Conservation (phyloP, 495 filamentous ascomycete species). For the Cudoniella acicularis region DNA sequence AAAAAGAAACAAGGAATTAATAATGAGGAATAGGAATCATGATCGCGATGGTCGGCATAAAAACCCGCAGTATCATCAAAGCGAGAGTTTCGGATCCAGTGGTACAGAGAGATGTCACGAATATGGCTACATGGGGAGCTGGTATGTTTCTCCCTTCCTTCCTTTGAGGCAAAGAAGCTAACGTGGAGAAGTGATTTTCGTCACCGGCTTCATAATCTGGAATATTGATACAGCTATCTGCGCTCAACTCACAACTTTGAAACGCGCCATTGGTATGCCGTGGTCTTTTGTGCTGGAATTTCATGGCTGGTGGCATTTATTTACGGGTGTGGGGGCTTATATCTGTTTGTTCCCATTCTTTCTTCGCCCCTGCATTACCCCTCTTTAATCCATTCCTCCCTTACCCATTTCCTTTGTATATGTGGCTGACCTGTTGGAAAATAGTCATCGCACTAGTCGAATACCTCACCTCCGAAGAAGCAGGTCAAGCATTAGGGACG, state of each 20-base stretch:
- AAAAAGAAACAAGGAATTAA: too few species aligned
- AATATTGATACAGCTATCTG: constrained; percentile 46
- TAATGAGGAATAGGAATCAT: constrained; percentile 19
- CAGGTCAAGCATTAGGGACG: constrained; percentile 18
- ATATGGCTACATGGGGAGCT: constrained; percentile 20
- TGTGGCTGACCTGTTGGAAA: too few species aligned
- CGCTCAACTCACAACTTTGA: constrained; percentile 30
- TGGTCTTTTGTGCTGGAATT: constrained; percentile 51
- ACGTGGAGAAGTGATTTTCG: constrained; percentile 14
- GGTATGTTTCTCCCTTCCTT: constrained; percentile 13
- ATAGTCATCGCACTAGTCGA: constrained; percentile 27
- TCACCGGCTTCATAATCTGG: constrained; percentile 44
- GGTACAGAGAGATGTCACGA: constrained; percentile 15
- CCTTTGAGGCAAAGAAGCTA: constrained; percentile 6
- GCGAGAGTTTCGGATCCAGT: constrained; percentile 13
- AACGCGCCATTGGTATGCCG: constrained; percentile 42
- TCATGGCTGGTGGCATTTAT: constrained; percentile 61
- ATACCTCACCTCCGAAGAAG: constrained; percentile 27
- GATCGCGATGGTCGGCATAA: constrained; percentile 30
- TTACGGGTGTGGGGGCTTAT: constrained; percentile 46
- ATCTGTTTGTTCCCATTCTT: constrained; percentile 14
- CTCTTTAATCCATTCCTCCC: background rate
- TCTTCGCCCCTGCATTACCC: background rate
- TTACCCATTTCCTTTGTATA: too few species aligned
- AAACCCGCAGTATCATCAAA: constrained; percentile 28